These are phyloP conservation scores for Sarocladiaceae sp. DNA, from an alignment of 2,329 filamentous ascomycete genomes.

Conservation along the genomic window DNA sequence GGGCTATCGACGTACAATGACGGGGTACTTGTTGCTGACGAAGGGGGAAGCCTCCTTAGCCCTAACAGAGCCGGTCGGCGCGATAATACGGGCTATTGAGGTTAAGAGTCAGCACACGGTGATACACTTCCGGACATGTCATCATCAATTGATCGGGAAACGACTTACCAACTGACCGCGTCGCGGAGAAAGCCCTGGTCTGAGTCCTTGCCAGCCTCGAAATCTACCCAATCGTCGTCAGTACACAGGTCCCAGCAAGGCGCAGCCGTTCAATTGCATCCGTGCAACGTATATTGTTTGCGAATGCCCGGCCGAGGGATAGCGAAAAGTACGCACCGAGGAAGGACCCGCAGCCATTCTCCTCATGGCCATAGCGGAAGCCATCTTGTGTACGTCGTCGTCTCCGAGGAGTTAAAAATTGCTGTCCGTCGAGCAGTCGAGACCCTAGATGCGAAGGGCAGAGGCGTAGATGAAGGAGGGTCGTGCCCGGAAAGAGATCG, in stretches of 20 bases:
- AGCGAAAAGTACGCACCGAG: constrained; percentile 42
- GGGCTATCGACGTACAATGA: constrained; percentile 69
- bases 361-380: constrained; percentile 62
- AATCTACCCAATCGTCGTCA: constrained; percentile 44
- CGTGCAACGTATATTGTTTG: background rate
- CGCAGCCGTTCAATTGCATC: background rate
- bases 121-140: background rate
- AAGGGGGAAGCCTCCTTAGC: constrained; percentile 90
- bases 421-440: background rate
- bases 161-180: constrained; percentile 68
- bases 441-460: background rate
- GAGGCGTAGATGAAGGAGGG: background rate
- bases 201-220: constrained; percentile 59
- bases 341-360: constrained; percentile 49
- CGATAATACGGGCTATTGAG: constrained; percentile 73
- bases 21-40: constrained; percentile 85
- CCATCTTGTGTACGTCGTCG: constrained; percentile 33
- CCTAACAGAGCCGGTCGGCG: constrained; percentile 71
- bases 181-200: constrained; percentile 80
- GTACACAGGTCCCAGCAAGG: constrained; percentile 8
- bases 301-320: constrained; percentile 15
- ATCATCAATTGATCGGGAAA: background rate
- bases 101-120: constrained; percentile 6
- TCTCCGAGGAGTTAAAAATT: background rate
- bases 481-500: background rate